Evolutionary conservation across 805 yeast genomes (phyloP).

Genomic region (Metschnikowia kunwiensis): DNA sequence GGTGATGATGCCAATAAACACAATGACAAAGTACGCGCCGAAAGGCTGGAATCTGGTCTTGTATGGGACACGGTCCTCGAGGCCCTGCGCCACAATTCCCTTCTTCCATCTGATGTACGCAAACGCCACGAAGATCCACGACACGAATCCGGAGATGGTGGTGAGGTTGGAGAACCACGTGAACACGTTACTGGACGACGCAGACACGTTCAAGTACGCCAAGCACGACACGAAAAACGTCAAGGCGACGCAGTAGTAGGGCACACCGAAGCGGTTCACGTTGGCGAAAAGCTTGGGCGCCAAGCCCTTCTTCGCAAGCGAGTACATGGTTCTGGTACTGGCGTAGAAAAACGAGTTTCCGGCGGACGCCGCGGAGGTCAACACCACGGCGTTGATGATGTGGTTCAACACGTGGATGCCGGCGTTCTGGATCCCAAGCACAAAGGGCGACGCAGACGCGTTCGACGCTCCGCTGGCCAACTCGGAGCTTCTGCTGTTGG

Average conservation of each 20-base stretch:
- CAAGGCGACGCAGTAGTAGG: slow-evolving; percentile 31
- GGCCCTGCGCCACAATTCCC: slow-evolving; percentile 52
- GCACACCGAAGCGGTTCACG: slow-evolving; percentile 45
- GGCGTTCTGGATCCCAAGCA: slow-evolving; percentile 72
- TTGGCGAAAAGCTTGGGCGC: slow-evolving; percentile 17
- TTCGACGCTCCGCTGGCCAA: slow-evolving; percentile 27
- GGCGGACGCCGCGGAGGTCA: slow-evolving; percentile 55
- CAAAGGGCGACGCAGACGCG: slow-evolving; percentile 76
- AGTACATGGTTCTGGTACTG: slow-evolving; percentile 19
- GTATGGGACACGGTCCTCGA: slow-evolving; percentile 57
- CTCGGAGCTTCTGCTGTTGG: slow-evolving; percentile 25
- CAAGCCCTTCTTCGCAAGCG: slow-evolving; percentile 18
- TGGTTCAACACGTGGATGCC: slow-evolving; percentile 67
- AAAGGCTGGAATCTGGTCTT: slow-evolving; percentile 55
- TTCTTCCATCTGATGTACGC: slow-evolving; percentile 63
- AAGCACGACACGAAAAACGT: slow-evolving; percentile 42
- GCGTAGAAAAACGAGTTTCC: slow-evolving; percentile 22
- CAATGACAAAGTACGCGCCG: slow-evolving; percentile 53
- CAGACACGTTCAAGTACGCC: slow-evolving; percentile 53
- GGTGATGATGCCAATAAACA: slow-evolving; percentile 49
- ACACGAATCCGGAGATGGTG: slow-evolving; percentile 63
- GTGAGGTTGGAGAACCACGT: slow-evolving; percentile 64
- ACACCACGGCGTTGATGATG: slow-evolving; percentile 72
- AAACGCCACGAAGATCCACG: slow-evolving; percentile 54
- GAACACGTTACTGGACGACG: slow-evolving; percentile 52